Base-by-base conservation (phyloP, 2,329 filamentous ascomycete species). In the Sclerotinia glacialis region DNA sequence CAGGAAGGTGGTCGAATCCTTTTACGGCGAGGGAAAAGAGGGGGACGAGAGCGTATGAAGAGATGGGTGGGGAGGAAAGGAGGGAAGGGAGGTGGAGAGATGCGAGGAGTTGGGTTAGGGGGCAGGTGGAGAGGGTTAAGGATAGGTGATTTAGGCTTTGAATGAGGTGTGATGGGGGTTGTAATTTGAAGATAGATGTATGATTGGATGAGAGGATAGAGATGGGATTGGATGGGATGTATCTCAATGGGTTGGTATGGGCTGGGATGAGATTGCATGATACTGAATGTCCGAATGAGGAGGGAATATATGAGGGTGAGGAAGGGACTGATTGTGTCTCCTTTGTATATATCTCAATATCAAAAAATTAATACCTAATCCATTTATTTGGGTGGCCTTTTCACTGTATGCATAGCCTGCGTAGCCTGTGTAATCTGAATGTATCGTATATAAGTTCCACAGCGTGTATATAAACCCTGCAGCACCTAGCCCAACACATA, bases 71-170 rank as follows among this genome's bases (percentile, higher is more conserved):
- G 26, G 7, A 47, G 46, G 46, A 50, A 44, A 37, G 59, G 21
- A 31, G 59, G 1, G 55, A 58, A 21, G 55, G 55, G 18, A 58
- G 28, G 55, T 58, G 55, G 55, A 58, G 42, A 26, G 55, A 58
- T 58, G 42, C 42, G 23, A 21, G 28, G 55, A 58, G 55, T 58
- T 58, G 55, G 55, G 55, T 58, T 2, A 58, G 21, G 18, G 55
- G 40, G 42, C 55, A 58, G 18, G 40, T 58, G 55, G 55, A 58
- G 11, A 28, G 55, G 26, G 55, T 58, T 14, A 58, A 31, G 26
- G 28, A 16, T 31, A 46, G 28, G 6, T 9, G 40, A 21, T 12
- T 50, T 6, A 6, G 44, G 5, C 14, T 28, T 6, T 28, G 12
- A 42, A 18, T n/a, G 11, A 50, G 12, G 28, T 34, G 44, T 16